Evolutionary conservation across 169 alveolate genomes (phyloP).

Genomic region (Eimeria sp.): DNA sequence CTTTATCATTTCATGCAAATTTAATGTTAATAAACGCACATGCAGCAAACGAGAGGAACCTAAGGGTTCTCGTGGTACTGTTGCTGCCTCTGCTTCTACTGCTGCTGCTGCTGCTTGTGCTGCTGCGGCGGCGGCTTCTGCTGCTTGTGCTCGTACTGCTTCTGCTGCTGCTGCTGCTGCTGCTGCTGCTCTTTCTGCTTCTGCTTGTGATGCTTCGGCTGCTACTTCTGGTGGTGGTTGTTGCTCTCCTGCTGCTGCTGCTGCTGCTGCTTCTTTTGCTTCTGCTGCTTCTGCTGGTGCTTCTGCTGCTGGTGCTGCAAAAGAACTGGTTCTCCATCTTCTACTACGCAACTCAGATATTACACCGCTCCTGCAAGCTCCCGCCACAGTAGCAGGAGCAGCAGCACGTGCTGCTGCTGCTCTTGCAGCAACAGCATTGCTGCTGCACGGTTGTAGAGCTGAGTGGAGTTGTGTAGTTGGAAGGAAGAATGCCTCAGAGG

Average conservation of each 20-base stretch:
- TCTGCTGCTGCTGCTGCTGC: constrained; percentile 1
- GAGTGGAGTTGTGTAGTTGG: not conserved
- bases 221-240: not conserved
- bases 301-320: constrained; percentile 4
- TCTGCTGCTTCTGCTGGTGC: not conserved
- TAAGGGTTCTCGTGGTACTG: not conserved
- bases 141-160: not conserved
- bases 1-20: constrained; percentile 42
- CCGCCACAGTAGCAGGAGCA: constrained; percentile 12
- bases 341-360: not conserved
- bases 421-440: not conserved
- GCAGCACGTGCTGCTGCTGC: not conserved
- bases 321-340: not conserved
- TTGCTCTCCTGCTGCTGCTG: not conserved
- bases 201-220: not conserved
- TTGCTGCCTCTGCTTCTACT: not conserved
- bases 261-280: not conserved
- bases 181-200: not conserved
- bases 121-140: not conserved
- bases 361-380: not conserved
- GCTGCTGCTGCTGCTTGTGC: constrained; percentile 33
- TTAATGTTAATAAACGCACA: constrained; percentile 42
- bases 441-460: not conserved
- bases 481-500: not conserved
- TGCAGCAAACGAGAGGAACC: constrained; percentile 55